These are phyloP conservation scores for Azolla pinnata DNA, from an alignment of 75 land plant species.

Conservation along the genomic window DNA sequence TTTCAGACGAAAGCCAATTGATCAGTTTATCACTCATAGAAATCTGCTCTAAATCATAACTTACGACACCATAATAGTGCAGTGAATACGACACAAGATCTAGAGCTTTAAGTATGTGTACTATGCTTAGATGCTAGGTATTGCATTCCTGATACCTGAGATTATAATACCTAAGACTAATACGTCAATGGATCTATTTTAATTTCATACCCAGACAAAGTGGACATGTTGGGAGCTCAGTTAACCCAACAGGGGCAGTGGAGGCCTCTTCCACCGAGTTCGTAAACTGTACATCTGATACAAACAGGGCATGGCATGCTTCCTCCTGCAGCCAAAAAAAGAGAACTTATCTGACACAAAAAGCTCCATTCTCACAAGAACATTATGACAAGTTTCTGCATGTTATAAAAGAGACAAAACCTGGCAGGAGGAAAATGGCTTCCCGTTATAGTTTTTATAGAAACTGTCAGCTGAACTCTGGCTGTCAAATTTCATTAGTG, in stretches of 20 bases:
- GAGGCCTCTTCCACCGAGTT: constrained; percentile 65
- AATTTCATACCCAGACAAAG: constrained; percentile 82
- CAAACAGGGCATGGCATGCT: constrained; percentile 63
- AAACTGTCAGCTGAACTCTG: constrained; percentile 72
- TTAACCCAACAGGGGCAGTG: constrained; percentile 44
- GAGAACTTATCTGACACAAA: not conserved
- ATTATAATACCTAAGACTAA: too few relatives aligned
- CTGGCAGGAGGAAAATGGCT: constrained; percentile 79
- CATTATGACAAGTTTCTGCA: too few relatives aligned
- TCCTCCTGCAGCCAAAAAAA: constrained; percentile 45
- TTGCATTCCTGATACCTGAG: too few relatives aligned
- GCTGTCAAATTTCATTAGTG: constrained; percentile 63
- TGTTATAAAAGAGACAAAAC: constrained; percentile 20
- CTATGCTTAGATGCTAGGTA: too few relatives aligned
- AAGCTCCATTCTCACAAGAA: not conserved
- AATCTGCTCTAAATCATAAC: too few relatives aligned
- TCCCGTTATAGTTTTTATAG: constrained; percentile 63
- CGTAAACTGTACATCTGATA: constrained; percentile 72
- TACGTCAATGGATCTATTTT: too few relatives aligned
- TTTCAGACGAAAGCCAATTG: too few relatives aligned
- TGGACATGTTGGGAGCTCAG: constrained; percentile 89
- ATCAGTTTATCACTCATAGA: too few relatives aligned
- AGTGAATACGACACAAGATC: too few relatives aligned
- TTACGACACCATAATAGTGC: too few relatives aligned
- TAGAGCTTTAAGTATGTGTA: too few relatives aligned